phyloP scores from a whole-genome alignment of 78 protist genomes.

The Neovahlkampfia damariscottae region DNA sequence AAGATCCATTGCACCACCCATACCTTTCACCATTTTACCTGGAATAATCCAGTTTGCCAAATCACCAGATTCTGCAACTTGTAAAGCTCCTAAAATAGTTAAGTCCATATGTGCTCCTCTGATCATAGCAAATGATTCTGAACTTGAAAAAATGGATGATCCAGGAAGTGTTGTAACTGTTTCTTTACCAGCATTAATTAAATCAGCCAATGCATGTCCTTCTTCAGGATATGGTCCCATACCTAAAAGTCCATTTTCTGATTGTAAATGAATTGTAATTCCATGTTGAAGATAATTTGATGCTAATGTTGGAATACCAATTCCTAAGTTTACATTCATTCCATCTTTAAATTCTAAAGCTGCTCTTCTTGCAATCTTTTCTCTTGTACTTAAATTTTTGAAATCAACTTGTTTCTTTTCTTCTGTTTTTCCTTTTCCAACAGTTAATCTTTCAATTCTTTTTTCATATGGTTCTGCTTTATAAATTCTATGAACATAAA shows the following conservation, averaged over 20 bases:
- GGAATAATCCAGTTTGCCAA: constrained; percentile 96
- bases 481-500: constrained; percentile 68
- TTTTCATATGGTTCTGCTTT: constrained; percentile 49
- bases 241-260: constrained; percentile 89
- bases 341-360: constrained; percentile 83
- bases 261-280: constrained; percentile 53
- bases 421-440: constrained; percentile 14
- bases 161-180: constrained; percentile 83
- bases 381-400: constrained; percentile 39
- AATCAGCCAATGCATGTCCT: constrained; percentile 73
- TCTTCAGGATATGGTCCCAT: constrained; percentile 78
- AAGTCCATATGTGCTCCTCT: constrained; percentile 71
- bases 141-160: constrained; percentile 57
- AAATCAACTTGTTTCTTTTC: background rate
- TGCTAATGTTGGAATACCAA: constrained; percentile 92
- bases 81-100: constrained; percentile 90
- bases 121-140: constrained; percentile 88
- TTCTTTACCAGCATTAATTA: constrained; percentile 88
- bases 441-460: constrained; percentile 54
- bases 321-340: constrained; percentile 85
- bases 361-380: constrained; percentile 77
- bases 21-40: constrained; percentile 92
- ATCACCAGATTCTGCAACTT: constrained; percentile 78
- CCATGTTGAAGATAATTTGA: constrained; percentile 63
- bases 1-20: constrained; percentile 97